Evolutionary conservation across 1,284 basidiomycete species (phyloP).

Genomic region (Microbotryomycetes sp.): DNA sequence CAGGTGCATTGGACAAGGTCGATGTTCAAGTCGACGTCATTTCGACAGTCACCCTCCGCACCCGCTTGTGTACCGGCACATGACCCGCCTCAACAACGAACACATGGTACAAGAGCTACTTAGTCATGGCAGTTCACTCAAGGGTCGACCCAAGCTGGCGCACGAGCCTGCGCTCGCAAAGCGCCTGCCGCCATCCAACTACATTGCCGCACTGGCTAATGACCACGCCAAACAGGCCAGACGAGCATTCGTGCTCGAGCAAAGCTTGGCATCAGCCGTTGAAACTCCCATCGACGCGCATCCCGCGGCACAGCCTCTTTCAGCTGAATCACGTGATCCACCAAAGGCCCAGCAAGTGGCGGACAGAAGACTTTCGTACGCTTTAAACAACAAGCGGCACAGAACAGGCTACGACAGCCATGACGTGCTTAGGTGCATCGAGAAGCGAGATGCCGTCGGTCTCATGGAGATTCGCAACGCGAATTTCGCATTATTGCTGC

Average conservation of each 20-base stretch:
- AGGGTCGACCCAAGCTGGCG: neutral
- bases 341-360: neutral
- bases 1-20: neutral
- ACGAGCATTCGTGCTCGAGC: slow-evolving; percentile 1
- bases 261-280: slow-evolving; percentile 5
- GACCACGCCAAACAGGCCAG: neutral
- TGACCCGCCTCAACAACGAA: neutral
- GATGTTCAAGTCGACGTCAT: neutral
- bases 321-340: neutral
- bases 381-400: neutral
- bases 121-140: neutral
- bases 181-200: neutral
- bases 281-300: slow-evolving; percentile 2
- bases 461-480: slow-evolving; percentile 17
- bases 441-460: slow-evolving; percentile 20
- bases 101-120: neutral
- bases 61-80: neutral
- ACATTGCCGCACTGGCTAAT: neutral
- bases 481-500: slow-evolving; percentile 21
- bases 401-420: slow-evolving; percentile 12
- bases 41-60: neutral
- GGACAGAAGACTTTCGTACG: neutral
- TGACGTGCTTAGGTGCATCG: slow-evolving; percentile 24
- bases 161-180: neutral
- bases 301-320: neutral